Evolutionary conservation across 805 yeast species (phyloP), one percentile per base, ranked within the genome.

Genomic region (Maudiozyma bulderi): DNA sequence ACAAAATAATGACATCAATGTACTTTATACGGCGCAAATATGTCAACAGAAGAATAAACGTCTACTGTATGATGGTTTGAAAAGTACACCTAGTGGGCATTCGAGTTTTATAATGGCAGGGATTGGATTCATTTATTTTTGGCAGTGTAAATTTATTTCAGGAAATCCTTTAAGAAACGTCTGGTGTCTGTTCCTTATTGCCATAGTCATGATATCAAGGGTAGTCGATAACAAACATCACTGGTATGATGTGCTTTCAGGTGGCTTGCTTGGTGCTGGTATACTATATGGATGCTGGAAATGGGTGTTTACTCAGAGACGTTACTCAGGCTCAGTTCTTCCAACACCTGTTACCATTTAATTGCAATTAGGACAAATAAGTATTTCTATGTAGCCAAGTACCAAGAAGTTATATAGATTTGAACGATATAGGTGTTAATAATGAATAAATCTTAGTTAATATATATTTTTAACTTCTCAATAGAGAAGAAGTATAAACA

Each of bases 61-160:
- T 26, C 34, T 60, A 9, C 53, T 63, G 9, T 50, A 47, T 35
- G 67, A 63, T 43, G 67, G 67, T 6, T 50, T 63, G 40, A 58
- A 60, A 37, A 58, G 63, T 50, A 61, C 67, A 2, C 67, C 67
- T 31, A 59, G 64, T 46, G 66, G 67, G 4, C 67, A 63, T 48
- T 55, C 65, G 6, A 59, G 64, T 51, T 53, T 63, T 31, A 56
- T 55, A 26, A 44, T 53, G 6, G 40, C 54, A 26, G 56, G 59
- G 1, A 55, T 62, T 46, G 60, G 56, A 5, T 60, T 54, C 44
- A 42, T 57, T 38, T 62, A 52, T 44, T 33, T 54, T 42, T 58
- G 65, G 64, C 64, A 60, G 47, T 40, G 46, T 35, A 52, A 45
- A 14, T 58, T 52, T 45, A 48, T 55, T 30, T 43, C 40, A n/a